phyloP scores from a whole-genome alignment of 208 protist genomes.

The Phytomonas sp. region DNA sequence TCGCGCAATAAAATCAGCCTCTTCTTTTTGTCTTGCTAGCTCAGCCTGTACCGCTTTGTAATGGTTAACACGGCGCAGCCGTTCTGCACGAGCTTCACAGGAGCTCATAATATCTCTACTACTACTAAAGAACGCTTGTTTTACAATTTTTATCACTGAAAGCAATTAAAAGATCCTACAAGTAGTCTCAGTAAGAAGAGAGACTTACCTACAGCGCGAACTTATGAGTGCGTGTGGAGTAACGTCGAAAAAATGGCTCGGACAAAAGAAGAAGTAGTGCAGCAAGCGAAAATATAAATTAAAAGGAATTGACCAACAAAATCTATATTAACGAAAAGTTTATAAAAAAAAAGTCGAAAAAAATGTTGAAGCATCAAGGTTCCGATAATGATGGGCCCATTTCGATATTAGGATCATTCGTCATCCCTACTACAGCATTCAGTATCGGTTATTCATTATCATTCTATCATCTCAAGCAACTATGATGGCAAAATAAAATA shows the following conservation, averaged over 20 bases:
- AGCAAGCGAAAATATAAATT: conserved; percentile 4
- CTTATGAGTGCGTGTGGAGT: background rate
- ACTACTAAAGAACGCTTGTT: background rate
- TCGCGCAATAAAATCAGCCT: conserved; percentile 49
- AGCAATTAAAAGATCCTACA: background rate
- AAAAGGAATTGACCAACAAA: background rate
- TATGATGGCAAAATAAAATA: background rate
- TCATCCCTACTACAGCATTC: background rate
- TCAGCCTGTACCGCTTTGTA: conserved; percentile 84
- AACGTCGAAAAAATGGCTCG: background rate
- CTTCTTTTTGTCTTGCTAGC: conserved; percentile 62
- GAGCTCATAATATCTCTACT: conserved; percentile 16
- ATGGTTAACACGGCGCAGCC: conserved; percentile 76
- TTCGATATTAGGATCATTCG: background rate
- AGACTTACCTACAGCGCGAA: background rate
- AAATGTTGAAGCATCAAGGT: background rate
- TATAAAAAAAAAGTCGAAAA: background rate
- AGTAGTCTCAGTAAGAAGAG: background rate
- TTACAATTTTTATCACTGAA: background rate
- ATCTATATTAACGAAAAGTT: background rate
- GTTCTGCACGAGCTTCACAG: conserved; percentile 56
- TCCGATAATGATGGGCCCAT: background rate
- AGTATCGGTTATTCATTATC: background rate
- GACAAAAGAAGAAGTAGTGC: background rate
- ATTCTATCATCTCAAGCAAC: background rate